Percentiles rank a stretch among this genome's conserved stretches.
Conservation (phyloP, 768 basidiomycete genomes). For the Tricholoma terreum region DNA sequence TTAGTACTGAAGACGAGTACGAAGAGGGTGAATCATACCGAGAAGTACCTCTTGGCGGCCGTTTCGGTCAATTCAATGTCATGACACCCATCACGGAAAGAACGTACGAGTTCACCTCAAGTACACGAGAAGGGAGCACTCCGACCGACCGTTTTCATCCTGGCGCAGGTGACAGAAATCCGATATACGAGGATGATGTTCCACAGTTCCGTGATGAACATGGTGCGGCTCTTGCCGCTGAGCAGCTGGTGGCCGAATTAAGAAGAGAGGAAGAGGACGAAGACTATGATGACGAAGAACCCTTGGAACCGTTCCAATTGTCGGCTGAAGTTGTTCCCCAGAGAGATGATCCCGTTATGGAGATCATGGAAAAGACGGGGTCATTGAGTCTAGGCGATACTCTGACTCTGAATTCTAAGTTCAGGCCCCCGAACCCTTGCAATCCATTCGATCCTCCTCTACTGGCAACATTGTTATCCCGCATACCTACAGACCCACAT, state of each 20-base stretch:
- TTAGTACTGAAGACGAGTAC: constrained; percentile 29
- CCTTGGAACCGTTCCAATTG: constrained; percentile 28
- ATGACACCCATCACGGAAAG: constrained; percentile 99
- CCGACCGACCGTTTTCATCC: constrained; percentile 32
- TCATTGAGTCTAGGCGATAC: constrained; percentile 65
- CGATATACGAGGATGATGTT: constrained; percentile 20
- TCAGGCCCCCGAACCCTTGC: constrained; percentile 83
- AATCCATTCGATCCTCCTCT: constrained; percentile 76
- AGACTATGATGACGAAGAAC: constrained; percentile 27
- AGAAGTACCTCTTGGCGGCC: constrained; percentile 62
- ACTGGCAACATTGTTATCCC: constrained; percentile 59
- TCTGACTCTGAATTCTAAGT: constrained; percentile 56
- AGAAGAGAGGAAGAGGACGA: constrained; percentile 30
- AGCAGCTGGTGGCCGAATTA: constrained; percentile 50
- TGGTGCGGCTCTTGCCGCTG: constrained; percentile 51
- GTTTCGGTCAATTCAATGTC: constrained; percentile 81
- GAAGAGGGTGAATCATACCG: constrained; percentile 40
- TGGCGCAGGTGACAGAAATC: constrained; percentile 17
- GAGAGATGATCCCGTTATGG: constrained; percentile 22
- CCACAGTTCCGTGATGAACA: constrained; percentile 35
- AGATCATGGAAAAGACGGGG: constrained; percentile 53
- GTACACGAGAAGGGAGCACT: constrained; percentile 46
- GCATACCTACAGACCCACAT: constrained; percentile 55
- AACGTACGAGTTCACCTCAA: constrained; percentile 78
- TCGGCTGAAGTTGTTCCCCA: constrained; percentile 22